Percentiles rank a stretch among this genome's conserved stretches.
These are phyloP conservation scores for Butyriboletus loyo DNA, from an alignment of 768 basidiomycete species.

Conservation along the genomic window DNA sequence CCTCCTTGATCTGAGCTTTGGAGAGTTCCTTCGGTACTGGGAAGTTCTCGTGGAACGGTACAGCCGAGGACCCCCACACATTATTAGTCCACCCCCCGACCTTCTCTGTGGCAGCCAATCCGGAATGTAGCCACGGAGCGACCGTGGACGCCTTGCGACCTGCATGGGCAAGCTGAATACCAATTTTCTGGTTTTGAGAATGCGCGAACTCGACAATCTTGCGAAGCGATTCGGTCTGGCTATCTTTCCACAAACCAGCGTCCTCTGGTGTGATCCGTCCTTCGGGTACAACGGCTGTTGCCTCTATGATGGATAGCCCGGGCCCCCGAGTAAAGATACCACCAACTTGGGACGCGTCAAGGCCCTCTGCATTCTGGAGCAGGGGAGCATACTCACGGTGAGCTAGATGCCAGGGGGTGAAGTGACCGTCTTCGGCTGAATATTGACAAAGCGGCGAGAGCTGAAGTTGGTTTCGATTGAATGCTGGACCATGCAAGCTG, in stretches of 20 bases:
- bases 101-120: constrained; percentile 33
- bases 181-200: constrained; percentile 65
- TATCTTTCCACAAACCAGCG: constrained; percentile 60
- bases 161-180: constrained; percentile 73
- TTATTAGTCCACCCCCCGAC: constrained; percentile 51
- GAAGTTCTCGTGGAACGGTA: constrained; percentile 42
- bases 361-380: background rate
- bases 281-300: constrained; percentile 57
- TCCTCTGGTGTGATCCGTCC: constrained; percentile 70
- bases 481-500: background rate
- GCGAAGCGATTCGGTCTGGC: constrained; percentile 45
- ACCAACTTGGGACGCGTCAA: constrained; percentile 32
- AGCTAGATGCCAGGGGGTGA: constrained; percentile 56
- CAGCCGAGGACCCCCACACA: constrained; percentile 56
- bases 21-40: constrained; percentile 57
- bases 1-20: constrained; percentile 50
- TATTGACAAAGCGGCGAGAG: constrained; percentile 61
- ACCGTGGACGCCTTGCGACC: constrained; percentile 70
- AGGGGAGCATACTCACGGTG: constrained; percentile 31
- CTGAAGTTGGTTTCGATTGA: constrained; percentile 17
- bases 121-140: constrained; percentile 56
- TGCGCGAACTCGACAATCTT: constrained; percentile 70
- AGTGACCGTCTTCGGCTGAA: constrained; percentile 50
- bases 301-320: constrained; percentile 62
- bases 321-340: constrained; percentile 48